Base-by-base conservation (phyloP, 1,139 yeast genomes). In the Pneumocystis sp. region DNA sequence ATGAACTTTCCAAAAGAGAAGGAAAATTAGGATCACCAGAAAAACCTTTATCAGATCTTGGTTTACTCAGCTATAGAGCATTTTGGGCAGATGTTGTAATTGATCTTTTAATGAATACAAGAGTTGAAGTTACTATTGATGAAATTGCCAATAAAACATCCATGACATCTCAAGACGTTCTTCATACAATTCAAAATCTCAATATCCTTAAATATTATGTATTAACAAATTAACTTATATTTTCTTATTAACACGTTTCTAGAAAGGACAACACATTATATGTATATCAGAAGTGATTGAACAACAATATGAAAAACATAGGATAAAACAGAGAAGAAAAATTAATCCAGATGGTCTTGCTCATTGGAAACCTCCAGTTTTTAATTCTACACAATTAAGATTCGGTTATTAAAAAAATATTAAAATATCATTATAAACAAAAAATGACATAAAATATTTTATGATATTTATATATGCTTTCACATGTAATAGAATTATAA, bases 1-100 rank as follows among this genome's bases (percentile, higher is more conserved):
- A 93, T 73, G 91, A 89, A 78, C 79, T 93, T 62, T 87, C 97
- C 1, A 84, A 85, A 72, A 86, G 85, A 66, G 98, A 95, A 73
- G 86, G 86, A 66, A 93, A 91, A 74, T 83, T 85, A 1, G 99
- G 99, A 0, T 89, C 97, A 0, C 99, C 98, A 0, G 99, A 93
- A 76, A 95, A 95, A 72, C 99, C 99, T 1, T 79, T 93, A 42
- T 89, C 97, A 0, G 97, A 93, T 80, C 80, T 93, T 73, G 99
- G 99, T 44, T 79, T 93, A 45, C 80, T 93, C 63, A 88, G 96
- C 3, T 93, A 95, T 74, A 84, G 98, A 74, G 97, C 97, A 0
- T 95, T 82, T 74, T 93, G 99, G 99, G 85, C 97, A 0, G 97
- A 93, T 71, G 85, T 95, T 0, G 80, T 93, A 67, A 85, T 90